Conservation (phyloP, 495 filamentous ascomycete species). For the Evansstolkia leycettana region DNA sequence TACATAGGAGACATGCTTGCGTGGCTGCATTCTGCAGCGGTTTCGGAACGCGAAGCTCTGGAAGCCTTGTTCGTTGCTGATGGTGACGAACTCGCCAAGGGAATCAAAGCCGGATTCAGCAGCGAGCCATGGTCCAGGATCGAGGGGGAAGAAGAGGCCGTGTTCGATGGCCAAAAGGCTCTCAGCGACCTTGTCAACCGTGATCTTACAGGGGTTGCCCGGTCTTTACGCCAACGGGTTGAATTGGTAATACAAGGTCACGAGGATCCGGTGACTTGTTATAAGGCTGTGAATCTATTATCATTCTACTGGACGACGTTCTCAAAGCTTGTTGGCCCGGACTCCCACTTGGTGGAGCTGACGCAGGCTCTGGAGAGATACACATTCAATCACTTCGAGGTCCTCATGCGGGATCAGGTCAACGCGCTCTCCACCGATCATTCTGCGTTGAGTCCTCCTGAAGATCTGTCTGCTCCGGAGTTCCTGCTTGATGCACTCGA, state of each 20-base stretch:
- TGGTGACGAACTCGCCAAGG: conserved; percentile 79
- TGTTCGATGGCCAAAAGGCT: conserved; percentile 72
- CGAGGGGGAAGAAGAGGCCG: conserved; percentile 43
- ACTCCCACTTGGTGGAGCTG: conserved; percentile 57
- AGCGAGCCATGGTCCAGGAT: conserved; percentile 73
- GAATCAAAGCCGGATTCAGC: conserved; percentile 72
- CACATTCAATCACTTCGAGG: conserved; percentile 72
- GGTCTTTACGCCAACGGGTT: conserved; percentile 67
- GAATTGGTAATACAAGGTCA: conserved; percentile 88
- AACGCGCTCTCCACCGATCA: conserved; percentile 58
- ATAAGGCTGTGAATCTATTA: conserved; percentile 79
- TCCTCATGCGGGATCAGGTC: conserved; percentile 65
- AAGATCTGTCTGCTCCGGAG: conserved; percentile 64
- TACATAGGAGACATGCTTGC: conserved; percentile 98
- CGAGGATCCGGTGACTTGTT: conserved; percentile 78
- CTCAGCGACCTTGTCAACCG: conserved; percentile 82
- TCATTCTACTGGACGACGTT: conserved; percentile 85
- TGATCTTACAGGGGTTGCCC: conserved; percentile 65
- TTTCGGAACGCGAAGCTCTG: conserved; percentile 85
- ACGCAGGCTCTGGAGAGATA: conserved; percentile 58
- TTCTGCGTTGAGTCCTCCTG: conserved; percentile 34
- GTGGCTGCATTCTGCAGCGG: conserved; percentile 88
- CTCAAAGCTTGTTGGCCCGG: conserved; percentile 56
- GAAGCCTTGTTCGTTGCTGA: conserved; percentile 85
- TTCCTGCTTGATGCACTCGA: conserved; percentile 76